phyloP scores from a whole-genome alignment of 768 basidiomycete species.

The Fomitopsis serialis region DNA sequence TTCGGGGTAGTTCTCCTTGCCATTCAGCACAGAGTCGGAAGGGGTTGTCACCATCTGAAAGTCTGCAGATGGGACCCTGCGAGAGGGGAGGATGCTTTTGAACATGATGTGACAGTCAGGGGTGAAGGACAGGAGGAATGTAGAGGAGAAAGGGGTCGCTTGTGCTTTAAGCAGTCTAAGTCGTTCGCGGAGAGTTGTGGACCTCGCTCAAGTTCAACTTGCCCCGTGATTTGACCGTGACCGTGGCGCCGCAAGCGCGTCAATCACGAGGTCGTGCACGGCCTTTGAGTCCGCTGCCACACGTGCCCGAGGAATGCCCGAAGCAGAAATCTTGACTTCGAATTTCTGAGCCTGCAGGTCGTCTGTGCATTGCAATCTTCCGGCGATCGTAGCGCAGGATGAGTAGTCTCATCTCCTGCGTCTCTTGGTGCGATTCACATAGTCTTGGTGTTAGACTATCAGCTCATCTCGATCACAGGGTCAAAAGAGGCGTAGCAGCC shows the following conservation, averaged over 20 bases:
- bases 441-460: not conserved
- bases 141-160: not conserved
- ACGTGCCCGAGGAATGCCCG: not conserved
- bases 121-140: not conserved
- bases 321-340: not conserved
- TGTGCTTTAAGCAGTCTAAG: too few species aligned
- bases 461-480: slow-evolving; percentile 35
- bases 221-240: not conserved
- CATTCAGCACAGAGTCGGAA: slow-evolving; percentile 35
- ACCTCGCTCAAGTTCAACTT: not conserved
- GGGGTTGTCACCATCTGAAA: slow-evolving; percentile 65
- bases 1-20: slow-evolving; percentile 67
- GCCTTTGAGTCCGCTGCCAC: too few species aligned
- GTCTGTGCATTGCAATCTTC: not conserved
- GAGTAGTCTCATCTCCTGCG: slow-evolving; percentile 72
- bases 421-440: slow-evolving; percentile 42
- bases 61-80: slow-evolving; percentile 59
- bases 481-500: slow-evolving; percentile 71
- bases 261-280: not conserved
- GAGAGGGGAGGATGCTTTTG: slow-evolving; percentile 71
- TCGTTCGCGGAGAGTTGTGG: too few species aligned
- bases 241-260: not conserved
- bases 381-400: slow-evolving; percentile 27
- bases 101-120: slow-evolving; percentile 47
- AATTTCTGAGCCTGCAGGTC: not conserved